Evolutionary conservation across 1,284 basidiomycete genomes (phyloP).

Genomic region (Ustilago shanxiensis): DNA sequence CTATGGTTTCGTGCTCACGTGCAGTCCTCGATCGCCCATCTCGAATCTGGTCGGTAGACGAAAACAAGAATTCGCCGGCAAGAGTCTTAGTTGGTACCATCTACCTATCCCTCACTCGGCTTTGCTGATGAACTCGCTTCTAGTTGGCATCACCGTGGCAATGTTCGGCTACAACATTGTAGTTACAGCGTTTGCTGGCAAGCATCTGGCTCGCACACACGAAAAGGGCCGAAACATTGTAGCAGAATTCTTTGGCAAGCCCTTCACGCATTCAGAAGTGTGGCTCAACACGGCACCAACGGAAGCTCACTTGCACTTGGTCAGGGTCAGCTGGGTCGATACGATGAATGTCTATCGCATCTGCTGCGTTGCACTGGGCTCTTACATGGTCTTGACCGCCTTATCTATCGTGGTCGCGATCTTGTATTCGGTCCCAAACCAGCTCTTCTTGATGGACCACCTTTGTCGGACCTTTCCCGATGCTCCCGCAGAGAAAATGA

Average conservation of each 20-base stretch:
- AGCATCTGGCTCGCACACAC: neutral
- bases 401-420: neutral
- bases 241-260: neutral
- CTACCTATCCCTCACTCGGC: slow-evolving; percentile 32
- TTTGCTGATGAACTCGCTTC: slow-evolving; percentile 20
- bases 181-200: neutral
- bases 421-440: slow-evolving; percentile 21
- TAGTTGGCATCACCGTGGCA: slow-evolving; percentile 10
- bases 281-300: slow-evolving; percentile 14
- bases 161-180: slow-evolving; percentile 18
- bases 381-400: slow-evolving; percentile 13
- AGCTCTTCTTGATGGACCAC: slow-evolving; percentile 24
- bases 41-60: neutral
- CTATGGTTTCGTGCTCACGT: slow-evolving; percentile 35
- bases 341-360: slow-evolving; percentile 12
- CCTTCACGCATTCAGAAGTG: slow-evolving; percentile 7
- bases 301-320: neutral
- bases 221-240: neutral
- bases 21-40: slow-evolving; percentile 33
- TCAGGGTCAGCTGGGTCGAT: neutral
- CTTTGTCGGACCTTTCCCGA: slow-evolving; percentile 24
- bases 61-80: neutral
- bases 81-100: slow-evolving; percentile 14
- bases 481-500: neutral
- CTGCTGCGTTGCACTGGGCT: slow-evolving; percentile 10